Conservation (phyloP, 805 yeast genomes). For the Metschnikowia amazonensis region DNA sequence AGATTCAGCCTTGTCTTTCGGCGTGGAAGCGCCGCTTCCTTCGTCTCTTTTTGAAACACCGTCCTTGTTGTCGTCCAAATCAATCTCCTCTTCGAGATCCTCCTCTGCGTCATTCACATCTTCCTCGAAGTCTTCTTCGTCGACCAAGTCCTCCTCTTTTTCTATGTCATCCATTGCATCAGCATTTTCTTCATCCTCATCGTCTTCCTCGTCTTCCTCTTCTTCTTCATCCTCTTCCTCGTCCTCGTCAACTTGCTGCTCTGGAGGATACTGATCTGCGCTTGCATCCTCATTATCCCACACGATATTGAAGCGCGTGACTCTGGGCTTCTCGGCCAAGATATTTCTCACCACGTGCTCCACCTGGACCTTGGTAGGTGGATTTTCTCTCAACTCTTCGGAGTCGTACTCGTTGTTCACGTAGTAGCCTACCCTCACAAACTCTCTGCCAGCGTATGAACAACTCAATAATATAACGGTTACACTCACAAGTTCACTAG, state of each 20-base stretch:
- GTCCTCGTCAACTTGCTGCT: slow-evolving; percentile 53
- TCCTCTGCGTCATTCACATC: slow-evolving; percentile 12
- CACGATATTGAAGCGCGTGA: slow-evolving; percentile 91
- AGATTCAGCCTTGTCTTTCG: slow-evolving; percentile 13
- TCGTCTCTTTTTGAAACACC: slow-evolving; percentile 8
- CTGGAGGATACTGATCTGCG: slow-evolving; percentile 73
- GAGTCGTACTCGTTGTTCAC: slow-evolving; percentile 95
- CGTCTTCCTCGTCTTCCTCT: slow-evolving; percentile 22
- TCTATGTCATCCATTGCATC: slow-evolving; percentile 13
- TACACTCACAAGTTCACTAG: slow-evolving; percentile 89
- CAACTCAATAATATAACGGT: slow-evolving; percentile 92
- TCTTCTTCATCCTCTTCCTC: slow-evolving; percentile 24
- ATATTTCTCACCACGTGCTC: slow-evolving; percentile 93
- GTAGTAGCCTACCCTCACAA: slow-evolving; percentile 95
- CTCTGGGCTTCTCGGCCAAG: slow-evolving; percentile 95
- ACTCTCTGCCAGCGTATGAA: slow-evolving; percentile 88
- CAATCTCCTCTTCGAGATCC: slow-evolving; percentile 13
- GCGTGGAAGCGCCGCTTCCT: slow-evolving; percentile 18
- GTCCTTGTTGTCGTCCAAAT: slow-evolving; percentile 6
- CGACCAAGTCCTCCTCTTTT: slow-evolving; percentile 16
- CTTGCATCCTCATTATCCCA: slow-evolving; percentile 81
- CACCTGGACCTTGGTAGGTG: slow-evolving; percentile 89
- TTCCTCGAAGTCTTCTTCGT: slow-evolving; percentile 12
- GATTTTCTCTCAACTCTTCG: slow-evolving; percentile 89
- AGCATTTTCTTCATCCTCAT: slow-evolving; percentile 18